Conservation (phyloP, 2,329 filamentous ascomycete genomes). For the Arthrocladium fulminans region DNA sequence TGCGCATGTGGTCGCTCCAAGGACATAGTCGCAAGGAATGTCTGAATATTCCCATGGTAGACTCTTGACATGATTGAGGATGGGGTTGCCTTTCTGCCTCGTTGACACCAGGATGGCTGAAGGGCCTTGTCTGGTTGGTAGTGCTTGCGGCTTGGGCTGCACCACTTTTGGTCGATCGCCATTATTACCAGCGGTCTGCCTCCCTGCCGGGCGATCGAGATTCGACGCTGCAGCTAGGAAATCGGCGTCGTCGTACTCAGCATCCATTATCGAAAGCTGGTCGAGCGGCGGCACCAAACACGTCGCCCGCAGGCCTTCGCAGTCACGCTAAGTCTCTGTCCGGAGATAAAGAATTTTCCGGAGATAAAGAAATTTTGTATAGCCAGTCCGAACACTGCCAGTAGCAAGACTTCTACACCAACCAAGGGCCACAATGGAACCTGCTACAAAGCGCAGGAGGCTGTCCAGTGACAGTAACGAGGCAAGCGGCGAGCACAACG, state of each 20-base stretch:
- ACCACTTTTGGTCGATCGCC: slow-evolving; percentile 51
- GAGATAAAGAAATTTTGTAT: neutral
- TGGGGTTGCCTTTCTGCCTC: slow-evolving; percentile 89
- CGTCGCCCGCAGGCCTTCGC: too few species aligned
- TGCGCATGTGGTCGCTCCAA: slow-evolving; percentile 79
- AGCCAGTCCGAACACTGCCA: neutral
- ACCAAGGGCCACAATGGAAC: slow-evolving; percentile 23
- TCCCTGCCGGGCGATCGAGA: slow-evolving; percentile 35
- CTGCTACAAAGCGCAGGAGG: slow-evolving; percentile 31
- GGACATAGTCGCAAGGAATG: slow-evolving; percentile 86
- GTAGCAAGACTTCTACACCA: neutral
- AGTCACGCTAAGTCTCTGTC: too few species aligned
- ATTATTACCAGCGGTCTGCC: slow-evolving; percentile 24
- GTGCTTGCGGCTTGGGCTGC: slow-evolving; percentile 81
- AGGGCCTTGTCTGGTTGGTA: slow-evolving; percentile 57
- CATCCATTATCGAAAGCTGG: slow-evolving; percentile 31
- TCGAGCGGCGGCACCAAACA: neutral
- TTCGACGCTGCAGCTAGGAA: slow-evolving; percentile 30
- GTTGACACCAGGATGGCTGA: slow-evolving; percentile 83
- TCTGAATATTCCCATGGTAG: slow-evolving; percentile 95
- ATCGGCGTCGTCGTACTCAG: slow-evolving; percentile 41
- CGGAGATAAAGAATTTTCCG: neutral
- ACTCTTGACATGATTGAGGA: slow-evolving; percentile 70
- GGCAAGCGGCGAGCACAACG: slow-evolving; percentile 22
- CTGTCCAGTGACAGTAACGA: slow-evolving; percentile 25